phyloP scores from a whole-genome alignment of 2,329 filamentous ascomycete genomes.

The Orbilia quercus region DNA sequence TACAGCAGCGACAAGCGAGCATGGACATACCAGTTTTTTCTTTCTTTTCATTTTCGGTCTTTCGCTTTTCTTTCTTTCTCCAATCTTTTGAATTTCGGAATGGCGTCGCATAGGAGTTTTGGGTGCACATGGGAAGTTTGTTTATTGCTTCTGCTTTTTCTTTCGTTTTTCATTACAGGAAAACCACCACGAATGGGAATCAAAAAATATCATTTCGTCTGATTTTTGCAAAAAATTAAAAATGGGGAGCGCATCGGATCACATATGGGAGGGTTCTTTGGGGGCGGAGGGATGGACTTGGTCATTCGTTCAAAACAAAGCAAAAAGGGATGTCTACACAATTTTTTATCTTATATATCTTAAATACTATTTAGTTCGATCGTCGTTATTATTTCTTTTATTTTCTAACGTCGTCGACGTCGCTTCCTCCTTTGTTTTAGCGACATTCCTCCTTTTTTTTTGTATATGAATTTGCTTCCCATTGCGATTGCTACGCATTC shows the following conservation, averaged over 20 bases:
- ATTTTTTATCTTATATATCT: slow-evolving; percentile 9
- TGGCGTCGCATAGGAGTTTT: slow-evolving; percentile 49
- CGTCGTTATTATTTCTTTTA: neutral
- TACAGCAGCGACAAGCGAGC: slow-evolving; percentile 42
- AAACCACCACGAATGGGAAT: slow-evolving; percentile 6
- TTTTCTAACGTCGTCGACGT: neutral
- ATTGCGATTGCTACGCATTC: neutral
- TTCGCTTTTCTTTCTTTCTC: slow-evolving; percentile 11
- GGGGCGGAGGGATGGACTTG: neutral
- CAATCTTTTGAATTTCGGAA: slow-evolving; percentile 21
- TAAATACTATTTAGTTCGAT: too few species aligned
- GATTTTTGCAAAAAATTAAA: slow-evolving; percentile 23
- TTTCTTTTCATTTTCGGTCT: too few species aligned
- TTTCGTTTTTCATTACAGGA: slow-evolving; percentile 11
- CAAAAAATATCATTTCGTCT: slow-evolving; percentile 25
- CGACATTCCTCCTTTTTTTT: neutral
- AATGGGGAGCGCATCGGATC: slow-evolving; percentile 40
- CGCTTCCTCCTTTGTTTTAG: neutral
- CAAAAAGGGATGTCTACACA: neutral
- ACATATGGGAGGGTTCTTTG: slow-evolving; percentile 18
- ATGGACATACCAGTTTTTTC: slow-evolving; percentile 23
- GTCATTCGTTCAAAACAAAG: slow-evolving; percentile 39
- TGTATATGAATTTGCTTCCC: slow-evolving; percentile 18
- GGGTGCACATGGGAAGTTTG: slow-evolving; percentile 31
- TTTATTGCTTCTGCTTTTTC: slow-evolving; percentile 3